Conservation (phyloP, 2,329 filamentous ascomycete genomes). For the Neofusicoccum cordaticola region DNA sequence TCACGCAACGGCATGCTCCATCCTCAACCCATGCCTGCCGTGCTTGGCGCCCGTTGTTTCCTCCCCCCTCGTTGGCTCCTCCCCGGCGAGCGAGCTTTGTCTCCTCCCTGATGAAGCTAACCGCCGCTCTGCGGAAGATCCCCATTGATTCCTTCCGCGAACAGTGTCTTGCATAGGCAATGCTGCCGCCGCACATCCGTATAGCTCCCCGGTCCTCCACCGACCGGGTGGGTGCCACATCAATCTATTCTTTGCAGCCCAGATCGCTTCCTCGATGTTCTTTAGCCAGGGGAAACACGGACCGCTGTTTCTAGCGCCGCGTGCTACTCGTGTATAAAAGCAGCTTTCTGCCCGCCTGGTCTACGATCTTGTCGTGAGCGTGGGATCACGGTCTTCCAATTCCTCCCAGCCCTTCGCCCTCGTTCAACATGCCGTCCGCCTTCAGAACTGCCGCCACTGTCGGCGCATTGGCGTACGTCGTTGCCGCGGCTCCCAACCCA, state of each 20-base stretch:
- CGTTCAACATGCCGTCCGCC: slow-evolving; percentile 5
- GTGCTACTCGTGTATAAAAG: neutral
- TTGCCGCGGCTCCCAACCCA: neutral
- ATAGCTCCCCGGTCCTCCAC: neutral
- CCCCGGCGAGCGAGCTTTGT: neutral
- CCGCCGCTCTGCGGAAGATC: neutral
- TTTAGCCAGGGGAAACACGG: slow-evolving; percentile 7
- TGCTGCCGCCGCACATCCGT: neutral
- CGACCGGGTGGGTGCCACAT: neutral
- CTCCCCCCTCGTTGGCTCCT: neutral
- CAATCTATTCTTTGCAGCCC: neutral
- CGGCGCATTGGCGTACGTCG: neutral
- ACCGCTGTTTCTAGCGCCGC: neutral
- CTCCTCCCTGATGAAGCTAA: neutral
- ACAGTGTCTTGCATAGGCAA: neutral
- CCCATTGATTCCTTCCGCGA: neutral
- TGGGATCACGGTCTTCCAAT: neutral
- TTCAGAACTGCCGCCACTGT: neutral
- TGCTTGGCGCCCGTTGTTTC: neutral
- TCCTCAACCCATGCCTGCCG: neutral
- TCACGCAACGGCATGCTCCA: neutral
- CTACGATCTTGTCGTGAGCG: neutral
- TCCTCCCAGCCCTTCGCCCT: neutral
- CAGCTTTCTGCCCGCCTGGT: neutral
- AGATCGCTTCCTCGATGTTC: neutral